Percentiles rank a stretch among this genome's conserved stretches.
Evolutionary conservation across 106 monocot genomes (phyloP).

Genomic region (Dendrobium catenatum): DNA sequence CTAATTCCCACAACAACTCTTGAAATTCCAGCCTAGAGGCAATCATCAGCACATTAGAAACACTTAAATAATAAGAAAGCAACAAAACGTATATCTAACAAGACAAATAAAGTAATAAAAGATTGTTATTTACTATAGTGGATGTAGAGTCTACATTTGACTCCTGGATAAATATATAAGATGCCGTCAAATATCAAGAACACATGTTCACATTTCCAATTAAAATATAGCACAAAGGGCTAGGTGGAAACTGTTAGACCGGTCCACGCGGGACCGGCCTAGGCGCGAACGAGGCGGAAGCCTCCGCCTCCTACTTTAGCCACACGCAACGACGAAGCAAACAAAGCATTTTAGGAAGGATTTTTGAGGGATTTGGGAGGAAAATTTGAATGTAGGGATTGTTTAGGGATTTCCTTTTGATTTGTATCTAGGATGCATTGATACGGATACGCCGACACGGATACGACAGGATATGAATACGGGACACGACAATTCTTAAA

Average conservation of each 20-base stretch:
- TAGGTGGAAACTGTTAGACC: neutral
- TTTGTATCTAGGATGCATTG: no score
- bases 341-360: no score
- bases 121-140: neutral
- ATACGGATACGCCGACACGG: no score
- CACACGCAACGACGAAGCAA: no score
- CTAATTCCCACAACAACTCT: conserved; percentile 89
- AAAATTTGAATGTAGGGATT: no score
- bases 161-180: neutral
- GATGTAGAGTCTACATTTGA: neutral
- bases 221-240: neutral
- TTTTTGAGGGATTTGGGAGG: no score
- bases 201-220: neutral
- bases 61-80: neutral
- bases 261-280: no score
- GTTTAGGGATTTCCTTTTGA: no score
- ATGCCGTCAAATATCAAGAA: conserved; percentile 1
- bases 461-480: no score
- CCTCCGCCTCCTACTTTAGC: no score
- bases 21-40: conserved; percentile 85
- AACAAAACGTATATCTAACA: neutral
- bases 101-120: neutral
- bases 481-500: no score
- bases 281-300: no score
- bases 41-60: conserved; percentile 20